Conservation (phyloP, 1,284 basidiomycete genomes). For the Trichosporon coremiiforme region DNA sequence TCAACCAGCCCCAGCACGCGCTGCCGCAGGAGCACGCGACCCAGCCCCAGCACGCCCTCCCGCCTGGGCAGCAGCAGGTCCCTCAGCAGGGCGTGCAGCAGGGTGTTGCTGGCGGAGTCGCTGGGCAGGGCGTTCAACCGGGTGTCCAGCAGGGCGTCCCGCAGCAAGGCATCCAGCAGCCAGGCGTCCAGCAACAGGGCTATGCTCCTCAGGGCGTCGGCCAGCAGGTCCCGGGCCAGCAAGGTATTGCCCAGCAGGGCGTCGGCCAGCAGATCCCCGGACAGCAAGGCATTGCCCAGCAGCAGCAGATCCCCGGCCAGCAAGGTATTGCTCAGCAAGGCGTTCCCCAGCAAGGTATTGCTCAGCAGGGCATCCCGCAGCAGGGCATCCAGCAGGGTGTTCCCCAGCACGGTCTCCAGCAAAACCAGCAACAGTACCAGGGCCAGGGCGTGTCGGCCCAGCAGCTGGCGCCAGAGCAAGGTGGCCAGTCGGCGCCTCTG, state of each 20-base stretch:
- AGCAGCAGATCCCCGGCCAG: not conserved
- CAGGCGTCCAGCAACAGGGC: too few species aligned
- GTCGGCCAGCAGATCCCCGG: not conserved
- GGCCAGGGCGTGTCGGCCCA: not conserved
- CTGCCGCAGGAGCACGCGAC: not conserved
- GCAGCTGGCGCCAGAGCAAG: slow-evolving; percentile 2
- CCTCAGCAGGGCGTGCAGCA: too few species aligned
- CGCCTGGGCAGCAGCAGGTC: not conserved
- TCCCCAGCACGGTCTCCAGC: not conserved
- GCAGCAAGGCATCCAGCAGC: too few species aligned
- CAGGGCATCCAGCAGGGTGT: not conserved
- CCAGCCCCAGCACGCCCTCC: not conserved
- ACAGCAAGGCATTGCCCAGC: not conserved
- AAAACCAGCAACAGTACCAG: not conserved
- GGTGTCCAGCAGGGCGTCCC: too few species aligned
- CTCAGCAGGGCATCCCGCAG: not conserved
- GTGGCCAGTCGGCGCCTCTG: not conserved
- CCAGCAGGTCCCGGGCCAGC: too few species aligned
- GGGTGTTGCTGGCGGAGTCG: too few species aligned
- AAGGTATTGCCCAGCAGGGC: not conserved
- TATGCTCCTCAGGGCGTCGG: too few species aligned
- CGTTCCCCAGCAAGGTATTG: not conserved
- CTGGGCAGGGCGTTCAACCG: too few species aligned
- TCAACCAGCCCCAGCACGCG: not conserved
- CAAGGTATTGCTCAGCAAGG: not conserved